These are phyloP conservation scores for Dictyophora rubrovolvata DNA, from an alignment of 768 basidiomycete species.

Conservation along the genomic window DNA sequence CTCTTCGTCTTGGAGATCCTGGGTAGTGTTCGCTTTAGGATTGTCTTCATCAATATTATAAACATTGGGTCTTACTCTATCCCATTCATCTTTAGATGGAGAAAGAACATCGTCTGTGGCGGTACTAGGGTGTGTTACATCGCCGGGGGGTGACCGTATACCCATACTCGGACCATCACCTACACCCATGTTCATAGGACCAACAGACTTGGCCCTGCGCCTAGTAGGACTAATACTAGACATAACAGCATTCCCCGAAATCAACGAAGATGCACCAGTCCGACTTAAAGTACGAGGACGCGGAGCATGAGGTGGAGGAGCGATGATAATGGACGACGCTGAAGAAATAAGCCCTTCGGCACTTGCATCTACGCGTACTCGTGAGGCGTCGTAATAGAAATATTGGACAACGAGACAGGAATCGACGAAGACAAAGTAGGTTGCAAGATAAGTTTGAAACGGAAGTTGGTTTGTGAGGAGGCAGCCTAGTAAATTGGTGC, in stretches of 20 bases:
- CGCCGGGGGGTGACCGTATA: no score
- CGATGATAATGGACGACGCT: slow-evolving; percentile 30
- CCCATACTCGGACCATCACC: no score
- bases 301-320: slow-evolving; percentile 21
- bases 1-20: slow-evolving; percentile 24
- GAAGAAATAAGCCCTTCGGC: slow-evolving; percentile 24
- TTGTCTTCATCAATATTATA: no score
- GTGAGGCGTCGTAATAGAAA: slow-evolving; percentile 51
- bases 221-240: not conserved
- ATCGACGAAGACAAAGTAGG: slow-evolving; percentile 85
- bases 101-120: no score
- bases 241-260: not conserved
- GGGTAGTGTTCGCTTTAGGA: not conserved
- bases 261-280: not conserved
- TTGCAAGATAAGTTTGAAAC: slow-evolving; percentile 90
- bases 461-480: slow-evolving; percentile 87
- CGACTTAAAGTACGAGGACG: slow-evolving; percentile 3
- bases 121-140: no score
- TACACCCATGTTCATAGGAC: not conserved
- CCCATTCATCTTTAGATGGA: no score
- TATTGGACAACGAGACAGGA: slow-evolving; percentile 67
- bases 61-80: no score
- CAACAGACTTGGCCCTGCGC: not conserved
- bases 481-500: slow-evolving; percentile 87
- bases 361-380: slow-evolving; percentile 9